A percentile compares a stretch with the other conserved stretches of the same genome.
Evolutionary conservation across 1,139 yeast genomes (phyloP).

Genomic region (Sugiyamaella neomexicana): DNA sequence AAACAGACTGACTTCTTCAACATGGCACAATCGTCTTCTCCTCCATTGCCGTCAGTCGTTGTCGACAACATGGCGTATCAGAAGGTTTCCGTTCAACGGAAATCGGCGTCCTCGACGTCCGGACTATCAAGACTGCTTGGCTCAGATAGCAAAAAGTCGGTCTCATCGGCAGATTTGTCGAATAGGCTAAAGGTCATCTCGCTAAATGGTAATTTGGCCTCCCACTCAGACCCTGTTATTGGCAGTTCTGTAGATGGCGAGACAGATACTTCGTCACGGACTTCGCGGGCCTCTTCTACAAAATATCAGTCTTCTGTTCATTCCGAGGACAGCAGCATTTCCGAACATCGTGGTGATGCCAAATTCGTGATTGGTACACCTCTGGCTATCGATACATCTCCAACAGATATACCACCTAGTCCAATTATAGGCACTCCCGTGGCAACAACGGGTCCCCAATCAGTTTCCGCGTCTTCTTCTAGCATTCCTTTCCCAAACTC

Average conservation of each 20-base stretch:
- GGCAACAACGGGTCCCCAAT: not conserved
- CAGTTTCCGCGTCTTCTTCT: conserved; percentile 6
- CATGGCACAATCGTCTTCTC: conserved; percentile 14
- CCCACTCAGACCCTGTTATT: conserved; percentile 12
- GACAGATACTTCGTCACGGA: conserved; percentile 10
- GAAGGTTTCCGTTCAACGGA: conserved; percentile 16
- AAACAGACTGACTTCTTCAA: not conserved
- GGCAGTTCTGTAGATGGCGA: conserved; percentile 1
- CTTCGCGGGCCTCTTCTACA: conserved; percentile 11
- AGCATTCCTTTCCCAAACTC: conserved; percentile 12
- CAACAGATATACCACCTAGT: conserved; percentile 3
- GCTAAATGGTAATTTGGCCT: conserved; percentile 2
- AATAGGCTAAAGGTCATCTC: conserved; percentile 17
- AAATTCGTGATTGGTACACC: conserved; percentile 18
- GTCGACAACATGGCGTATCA: conserved; percentile 16
- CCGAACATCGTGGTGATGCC: conserved; percentile 5
- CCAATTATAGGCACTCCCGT: conserved; percentile 16
- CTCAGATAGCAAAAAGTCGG: conserved; percentile 18
- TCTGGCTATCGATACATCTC: conserved; percentile 10
- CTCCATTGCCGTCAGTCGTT: conserved; percentile 12
- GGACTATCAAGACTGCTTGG: conserved; percentile 26
- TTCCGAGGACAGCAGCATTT: conserved; percentile 15
- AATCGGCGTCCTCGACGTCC: conserved; percentile 22
- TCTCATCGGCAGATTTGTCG: conserved; percentile 14
- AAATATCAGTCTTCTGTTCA: conserved; percentile 17